Evolutionary conservation across 495 filamentous ascomycete genomes (phyloP).

Genomic region (Penicillium diatomitis): DNA sequence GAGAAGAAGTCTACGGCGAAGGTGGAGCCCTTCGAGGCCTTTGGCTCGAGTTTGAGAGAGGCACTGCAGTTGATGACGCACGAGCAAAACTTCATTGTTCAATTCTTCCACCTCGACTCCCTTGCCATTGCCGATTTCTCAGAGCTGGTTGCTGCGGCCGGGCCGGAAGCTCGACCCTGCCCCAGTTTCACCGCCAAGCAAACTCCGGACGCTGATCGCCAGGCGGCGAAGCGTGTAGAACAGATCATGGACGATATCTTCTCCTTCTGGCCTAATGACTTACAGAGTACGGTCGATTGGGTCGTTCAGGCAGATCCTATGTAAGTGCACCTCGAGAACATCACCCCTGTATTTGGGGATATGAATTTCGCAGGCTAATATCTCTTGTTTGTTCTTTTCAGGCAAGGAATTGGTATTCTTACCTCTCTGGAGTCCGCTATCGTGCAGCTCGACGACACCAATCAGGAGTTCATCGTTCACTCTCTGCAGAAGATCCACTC

Average conservation of each 20-base stretch:
- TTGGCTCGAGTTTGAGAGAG: slow-evolving; percentile 69
- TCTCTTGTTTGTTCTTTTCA: slow-evolving; percentile 11
- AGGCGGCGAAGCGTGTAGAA: slow-evolving; percentile 66
- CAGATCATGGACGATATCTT: slow-evolving; percentile 83
- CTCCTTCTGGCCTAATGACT: slow-evolving; percentile 65
- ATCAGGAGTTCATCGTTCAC: slow-evolving; percentile 82
- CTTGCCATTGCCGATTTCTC: slow-evolving; percentile 68
- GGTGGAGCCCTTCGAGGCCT: slow-evolving; percentile 72
- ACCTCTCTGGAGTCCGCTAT: slow-evolving; percentile 71
- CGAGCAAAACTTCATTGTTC: slow-evolving; percentile 90
- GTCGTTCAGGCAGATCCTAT: slow-evolving; percentile 67
- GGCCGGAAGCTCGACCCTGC: slow-evolving; percentile 57
- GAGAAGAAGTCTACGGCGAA: slow-evolving; percentile 64
- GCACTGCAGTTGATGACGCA: slow-evolving; percentile 68
- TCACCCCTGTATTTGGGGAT: too few species aligned
- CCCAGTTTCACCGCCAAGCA: slow-evolving; percentile 62
- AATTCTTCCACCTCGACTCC: slow-evolving; percentile 86
- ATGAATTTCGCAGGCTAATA: too few species aligned
- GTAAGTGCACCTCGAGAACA: slow-evolving; percentile 36
- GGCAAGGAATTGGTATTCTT: slow-evolving; percentile 83
- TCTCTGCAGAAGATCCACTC: slow-evolving; percentile 70
- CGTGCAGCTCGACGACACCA: slow-evolving; percentile 69
- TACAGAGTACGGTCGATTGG: slow-evolving; percentile 82
- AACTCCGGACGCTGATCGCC: slow-evolving; percentile 75
- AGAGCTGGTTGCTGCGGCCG: slow-evolving; percentile 57